Conservation (phyloP, 1,284 basidiomycete genomes). For the Apiotrichum veenhuisii region DNA sequence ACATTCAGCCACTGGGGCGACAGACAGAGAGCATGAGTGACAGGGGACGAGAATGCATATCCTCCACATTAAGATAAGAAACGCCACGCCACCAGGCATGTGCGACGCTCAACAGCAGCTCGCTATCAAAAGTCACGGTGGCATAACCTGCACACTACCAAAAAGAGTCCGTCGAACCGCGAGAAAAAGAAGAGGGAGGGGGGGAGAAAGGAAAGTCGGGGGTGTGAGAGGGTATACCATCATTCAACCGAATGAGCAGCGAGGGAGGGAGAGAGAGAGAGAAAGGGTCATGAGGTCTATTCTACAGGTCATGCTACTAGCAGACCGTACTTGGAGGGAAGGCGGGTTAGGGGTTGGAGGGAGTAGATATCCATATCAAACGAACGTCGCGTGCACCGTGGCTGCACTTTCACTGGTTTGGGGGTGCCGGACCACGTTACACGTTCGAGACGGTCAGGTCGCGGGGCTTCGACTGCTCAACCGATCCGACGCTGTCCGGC, state of each 20-base stretch:
- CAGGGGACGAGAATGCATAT: too few species aligned
- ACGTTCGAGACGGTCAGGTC: constrained; percentile 11
- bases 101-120: neutral
- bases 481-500: constrained; percentile 1
- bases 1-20: too few species aligned
- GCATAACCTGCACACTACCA: constrained; percentile 5
- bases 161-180: constrained; percentile 2
- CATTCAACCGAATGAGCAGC: neutral
- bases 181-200: too few species aligned
- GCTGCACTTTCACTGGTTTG: too few species aligned
- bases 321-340: neutral
- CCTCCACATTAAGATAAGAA: too few species aligned
- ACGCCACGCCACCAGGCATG: neutral
- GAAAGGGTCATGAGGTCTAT: neutral
- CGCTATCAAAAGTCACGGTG: neutral
- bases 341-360: neutral
- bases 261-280: neutral
- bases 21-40: too few species aligned
- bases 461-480: neutral
- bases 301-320: neutral
- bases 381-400: neutral
- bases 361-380: neutral
- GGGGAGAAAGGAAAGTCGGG: neutral
- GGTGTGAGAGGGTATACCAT: neutral
- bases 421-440: neutral